Base-by-base conservation (phyloP, 768 basidiomycete species). In the Serendipita sp. region DNA sequence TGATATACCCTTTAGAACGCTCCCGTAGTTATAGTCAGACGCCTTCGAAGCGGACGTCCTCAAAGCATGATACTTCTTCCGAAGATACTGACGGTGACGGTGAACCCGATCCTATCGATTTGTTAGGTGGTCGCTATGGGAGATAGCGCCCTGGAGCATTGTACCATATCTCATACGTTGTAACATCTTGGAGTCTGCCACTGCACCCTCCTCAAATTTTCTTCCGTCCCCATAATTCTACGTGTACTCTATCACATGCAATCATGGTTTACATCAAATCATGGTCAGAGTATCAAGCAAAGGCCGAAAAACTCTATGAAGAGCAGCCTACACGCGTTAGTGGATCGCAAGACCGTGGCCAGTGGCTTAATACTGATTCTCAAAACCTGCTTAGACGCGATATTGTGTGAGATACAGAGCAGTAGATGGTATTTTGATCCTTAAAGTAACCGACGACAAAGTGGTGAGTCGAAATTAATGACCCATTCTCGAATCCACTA, bases 381-480 rank as follows among this genome's bases (percentile, higher is more conserved):
- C 27, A 67, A 43, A 27, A 16, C 44, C 50, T 50, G 23, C 16
- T 63, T 71, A 98, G 95, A 81, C 88, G 27, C 82, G 95, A 45
- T 96, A 95, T 72, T 85, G 83, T 73, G 83, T 95, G 70, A 95
- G 96, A 79, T 97, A 93, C 89, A 84, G 81, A 70, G 79, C 86
- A 34, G 82, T 83, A 3, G 85, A 91, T 70, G 90, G 90, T 18
- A 86, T 89, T 70, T 82, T 98, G 18, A 87, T 95, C 53, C 78
- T 98, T 67, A 96, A 95, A 77, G 85, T 97, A 71, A 97, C 95
- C 1, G 90, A 97, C 75, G 82, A 96, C 73, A 81, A 79, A 40
- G 87, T 85, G 70, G 95, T 95, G 72, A 69, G 88, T 79, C 44
- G 31, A 44, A 65, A 6, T 37, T 44, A 13, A 62, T 34, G n/a